Percentiles rank a stretch among this genome's conserved stretches.
Evolutionary conservation across 2,329 filamentous ascomycete genomes (phyloP).

Genomic region (Aureobasidium sp.): DNA sequence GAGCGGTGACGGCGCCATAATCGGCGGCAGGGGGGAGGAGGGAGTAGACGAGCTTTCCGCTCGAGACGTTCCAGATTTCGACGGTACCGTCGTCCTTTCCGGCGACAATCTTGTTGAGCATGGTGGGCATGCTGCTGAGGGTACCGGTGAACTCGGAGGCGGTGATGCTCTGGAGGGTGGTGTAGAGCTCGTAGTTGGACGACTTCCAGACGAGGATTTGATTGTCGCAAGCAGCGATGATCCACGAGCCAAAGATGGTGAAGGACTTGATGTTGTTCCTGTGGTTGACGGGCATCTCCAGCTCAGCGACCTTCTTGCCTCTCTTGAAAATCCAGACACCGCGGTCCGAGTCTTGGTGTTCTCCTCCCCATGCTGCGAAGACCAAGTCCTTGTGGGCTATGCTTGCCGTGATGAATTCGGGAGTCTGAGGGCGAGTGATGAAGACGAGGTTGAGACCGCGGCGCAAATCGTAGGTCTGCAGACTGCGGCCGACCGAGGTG

Average conservation of each 20-base stretch:
- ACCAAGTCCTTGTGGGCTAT: constrained; percentile 79
- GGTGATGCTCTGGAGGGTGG: constrained; percentile 58
- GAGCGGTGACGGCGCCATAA: constrained; percentile 73
- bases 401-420: constrained; percentile 75
- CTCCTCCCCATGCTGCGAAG: constrained; percentile 80
- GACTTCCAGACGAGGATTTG: constrained; percentile 87
- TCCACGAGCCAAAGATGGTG: constrained; percentile 81
- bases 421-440: constrained; percentile 83
- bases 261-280: constrained; percentile 67
- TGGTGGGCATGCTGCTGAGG: constrained; percentile 84
- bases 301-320: constrained; percentile 71
- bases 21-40: constrained; percentile 66
- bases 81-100: constrained; percentile 80
- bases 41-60: constrained; percentile 82
- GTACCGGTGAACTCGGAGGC: constrained; percentile 61
- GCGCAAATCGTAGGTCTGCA: constrained; percentile 94
- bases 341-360: constrained; percentile 41
- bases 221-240: constrained; percentile 67
- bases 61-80: constrained; percentile 96
- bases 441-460: constrained; percentile 88
- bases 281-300: constrained; percentile 58
- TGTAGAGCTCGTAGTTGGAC: constrained; percentile 77
- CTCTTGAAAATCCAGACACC: constrained; percentile 90
- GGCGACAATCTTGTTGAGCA: constrained; percentile 90
- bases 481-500: constrained; percentile 77